phyloP scores from a whole-genome alignment of 2,329 filamentous ascomycete species.

The Botrytis aclada region DNA sequence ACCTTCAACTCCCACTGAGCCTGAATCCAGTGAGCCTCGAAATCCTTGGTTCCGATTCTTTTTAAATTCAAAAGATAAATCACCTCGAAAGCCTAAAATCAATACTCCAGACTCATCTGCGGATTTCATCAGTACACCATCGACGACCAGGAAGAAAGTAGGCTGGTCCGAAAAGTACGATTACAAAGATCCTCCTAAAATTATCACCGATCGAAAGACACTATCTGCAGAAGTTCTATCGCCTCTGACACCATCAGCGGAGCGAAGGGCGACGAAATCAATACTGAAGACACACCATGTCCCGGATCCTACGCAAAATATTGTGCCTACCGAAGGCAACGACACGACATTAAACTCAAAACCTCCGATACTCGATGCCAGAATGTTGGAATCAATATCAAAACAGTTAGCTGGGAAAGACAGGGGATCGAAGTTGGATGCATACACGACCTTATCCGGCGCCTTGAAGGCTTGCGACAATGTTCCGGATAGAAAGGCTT shows the following conservation, averaged over 20 bases:
- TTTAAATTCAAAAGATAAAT: constrained; percentile 19
- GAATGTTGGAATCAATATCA: constrained; percentile 81
- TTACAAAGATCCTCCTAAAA: constrained; percentile 47
- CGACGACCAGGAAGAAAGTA: constrained; percentile 51
- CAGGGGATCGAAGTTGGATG: constrained; percentile 72
- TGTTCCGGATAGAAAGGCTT: constrained; percentile 68
- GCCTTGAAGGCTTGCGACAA: constrained; percentile 79
- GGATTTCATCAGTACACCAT: constrained; percentile 31
- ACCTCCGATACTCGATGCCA: constrained; percentile 42
- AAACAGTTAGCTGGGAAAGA: constrained; percentile 76
- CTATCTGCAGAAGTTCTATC: constrained; percentile 20
- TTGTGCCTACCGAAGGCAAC: constrained; percentile 50
- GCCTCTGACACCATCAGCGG: constrained; percentile 35
- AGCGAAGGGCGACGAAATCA: constrained; percentile 59
- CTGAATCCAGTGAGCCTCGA: constrained; percentile 39
- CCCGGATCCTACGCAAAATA: constrained; percentile 33
- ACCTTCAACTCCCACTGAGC: constrained; percentile 63
- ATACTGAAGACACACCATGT: constrained; percentile 73
- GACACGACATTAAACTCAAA: background rate
- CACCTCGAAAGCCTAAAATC: constrained; percentile 21
- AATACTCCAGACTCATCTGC: constrained; percentile 38
- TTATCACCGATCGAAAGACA: constrained; percentile 23
- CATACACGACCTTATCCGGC: constrained; percentile 76
- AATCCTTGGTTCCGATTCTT: constrained; percentile 21
- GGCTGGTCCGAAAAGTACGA: constrained; percentile 58